Evolutionary conservation across 2,329 filamentous ascomycete genomes (phyloP).

Genomic region (Trichoderma gracile): DNA sequence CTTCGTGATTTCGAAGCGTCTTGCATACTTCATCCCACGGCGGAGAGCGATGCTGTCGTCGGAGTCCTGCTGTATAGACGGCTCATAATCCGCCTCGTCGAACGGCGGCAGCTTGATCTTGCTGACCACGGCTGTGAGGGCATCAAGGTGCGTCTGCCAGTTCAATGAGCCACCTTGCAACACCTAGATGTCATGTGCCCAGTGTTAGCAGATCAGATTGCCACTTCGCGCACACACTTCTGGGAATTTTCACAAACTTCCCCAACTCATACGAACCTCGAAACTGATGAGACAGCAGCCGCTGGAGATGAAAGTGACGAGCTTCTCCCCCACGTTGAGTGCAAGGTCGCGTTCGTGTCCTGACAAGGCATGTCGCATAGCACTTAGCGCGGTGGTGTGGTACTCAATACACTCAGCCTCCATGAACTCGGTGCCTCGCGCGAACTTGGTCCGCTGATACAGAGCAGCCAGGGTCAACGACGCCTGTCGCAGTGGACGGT

Average conservation of each 20-base stretch:
- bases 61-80: background rate
- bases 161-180: constrained; percentile 10
- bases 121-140: constrained; percentile 16
- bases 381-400: constrained; percentile 19
- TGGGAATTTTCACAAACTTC: background rate
- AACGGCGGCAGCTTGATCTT: background rate
- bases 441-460: constrained; percentile 22
- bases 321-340: background rate
- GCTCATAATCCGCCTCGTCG: too few species aligned
- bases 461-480: constrained; percentile 19
- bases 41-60: background rate
- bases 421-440: constrained; percentile 19
- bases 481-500: constrained; percentile 15
- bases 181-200: constrained; percentile 7
- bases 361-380: constrained; percentile 17
- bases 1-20: constrained; percentile 18
- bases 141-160: constrained; percentile 23
- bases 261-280: constrained; percentile 12
- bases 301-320: constrained; percentile 19
- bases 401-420: constrained; percentile 19
- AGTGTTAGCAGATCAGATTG: constrained; percentile 8
- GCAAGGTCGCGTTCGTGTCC: constrained; percentile 7
- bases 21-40: constrained; percentile 15
- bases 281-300: constrained; percentile 23
- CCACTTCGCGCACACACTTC: background rate